These are phyloP conservation scores for Ophiostoma quercus DNA, from an alignment of 2,329 filamentous ascomycete species.

Conservation along the genomic window DNA sequence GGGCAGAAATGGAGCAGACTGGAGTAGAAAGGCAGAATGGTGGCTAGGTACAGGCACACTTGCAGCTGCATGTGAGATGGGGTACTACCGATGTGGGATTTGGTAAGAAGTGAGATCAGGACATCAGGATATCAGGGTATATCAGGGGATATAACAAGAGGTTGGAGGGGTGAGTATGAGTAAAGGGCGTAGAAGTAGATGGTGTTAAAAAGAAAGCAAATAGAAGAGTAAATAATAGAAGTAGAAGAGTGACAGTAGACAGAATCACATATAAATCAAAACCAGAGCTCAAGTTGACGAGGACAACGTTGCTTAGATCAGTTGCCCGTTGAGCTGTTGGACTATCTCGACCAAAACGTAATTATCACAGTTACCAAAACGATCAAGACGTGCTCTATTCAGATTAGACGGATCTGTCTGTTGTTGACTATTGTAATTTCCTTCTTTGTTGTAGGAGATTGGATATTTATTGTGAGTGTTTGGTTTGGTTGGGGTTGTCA, in stretches of 20 bases:
- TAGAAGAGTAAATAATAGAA: too few species aligned
- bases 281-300: too few species aligned
- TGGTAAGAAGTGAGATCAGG: background rate
- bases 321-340: too few species aligned
- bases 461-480: background rate
- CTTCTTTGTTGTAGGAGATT: background rate
- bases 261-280: too few species aligned
- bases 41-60: background rate
- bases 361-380: too few species aligned
- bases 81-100: background rate
- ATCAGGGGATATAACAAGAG: background rate
- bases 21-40: too few species aligned
- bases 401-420: background rate
- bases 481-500: too few species aligned
- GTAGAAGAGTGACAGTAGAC: too few species aligned
- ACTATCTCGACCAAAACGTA: too few species aligned
- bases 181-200: background rate
- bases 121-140: background rate
- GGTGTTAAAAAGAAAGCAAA: background rate
- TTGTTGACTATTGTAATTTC: background rate
- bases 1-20: background rate
- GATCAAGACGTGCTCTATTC: too few species aligned
- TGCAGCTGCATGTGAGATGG: constrained; percentile 10
- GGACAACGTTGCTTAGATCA: too few species aligned
- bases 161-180: background rate